These are phyloP conservation scores for Gnomoniopsis sp. DNA, from an alignment of 2,329 filamentous ascomycete genomes.

Conservation along the genomic window DNA sequence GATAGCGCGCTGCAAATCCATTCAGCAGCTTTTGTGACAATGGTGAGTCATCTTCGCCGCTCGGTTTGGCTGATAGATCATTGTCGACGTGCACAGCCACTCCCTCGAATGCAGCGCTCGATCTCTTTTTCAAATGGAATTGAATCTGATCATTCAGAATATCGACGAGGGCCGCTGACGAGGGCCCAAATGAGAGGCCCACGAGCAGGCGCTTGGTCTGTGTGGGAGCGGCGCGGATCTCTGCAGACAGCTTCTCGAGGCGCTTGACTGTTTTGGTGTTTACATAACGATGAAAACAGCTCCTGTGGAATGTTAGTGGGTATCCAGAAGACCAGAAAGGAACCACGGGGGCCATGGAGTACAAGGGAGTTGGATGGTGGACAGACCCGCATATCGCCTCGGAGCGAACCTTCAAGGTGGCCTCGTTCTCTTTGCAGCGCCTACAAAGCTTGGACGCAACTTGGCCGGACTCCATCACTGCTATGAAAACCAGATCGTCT, in stretches of 20 bases:
- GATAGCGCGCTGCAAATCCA: slow-evolving; percentile 58
- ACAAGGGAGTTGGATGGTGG: background rate
- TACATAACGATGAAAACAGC: slow-evolving; percentile 77
- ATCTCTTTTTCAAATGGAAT: slow-evolving; percentile 61
- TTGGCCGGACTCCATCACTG: slow-evolving; percentile 16
- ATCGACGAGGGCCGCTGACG: slow-evolving; percentile 73
- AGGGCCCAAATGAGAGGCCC: slow-evolving; percentile 79
- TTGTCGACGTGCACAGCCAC: slow-evolving; percentile 54
- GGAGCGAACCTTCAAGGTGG: slow-evolving; percentile 51
- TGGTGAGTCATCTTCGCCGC: slow-evolving; percentile 21
- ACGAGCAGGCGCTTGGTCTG: slow-evolving; percentile 58
- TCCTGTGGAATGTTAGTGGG: slow-evolving; percentile 36
- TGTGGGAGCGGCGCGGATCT: slow-evolving; percentile 37
- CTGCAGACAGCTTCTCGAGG: slow-evolving; percentile 47
- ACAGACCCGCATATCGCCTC: slow-evolving; percentile 59
- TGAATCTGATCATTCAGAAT: slow-evolving; percentile 69
- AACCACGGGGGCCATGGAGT: background rate
- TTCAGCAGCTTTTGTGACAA: slow-evolving; percentile 43
- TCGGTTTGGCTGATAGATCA: slow-evolving; percentile 25
- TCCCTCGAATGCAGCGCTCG: slow-evolving; percentile 65
- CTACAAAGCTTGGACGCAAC: slow-evolving; percentile 39
- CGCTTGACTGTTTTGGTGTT: slow-evolving; percentile 77
- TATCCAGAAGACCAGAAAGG: background rate
- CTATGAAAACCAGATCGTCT: background rate
- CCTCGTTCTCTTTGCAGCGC: slow-evolving; percentile 50